Percentiles rank a stretch among this genome's conserved stretches.
Conservation (phyloP, 495 filamentous ascomycete species). For the Tuber microsphaerosporum region DNA sequence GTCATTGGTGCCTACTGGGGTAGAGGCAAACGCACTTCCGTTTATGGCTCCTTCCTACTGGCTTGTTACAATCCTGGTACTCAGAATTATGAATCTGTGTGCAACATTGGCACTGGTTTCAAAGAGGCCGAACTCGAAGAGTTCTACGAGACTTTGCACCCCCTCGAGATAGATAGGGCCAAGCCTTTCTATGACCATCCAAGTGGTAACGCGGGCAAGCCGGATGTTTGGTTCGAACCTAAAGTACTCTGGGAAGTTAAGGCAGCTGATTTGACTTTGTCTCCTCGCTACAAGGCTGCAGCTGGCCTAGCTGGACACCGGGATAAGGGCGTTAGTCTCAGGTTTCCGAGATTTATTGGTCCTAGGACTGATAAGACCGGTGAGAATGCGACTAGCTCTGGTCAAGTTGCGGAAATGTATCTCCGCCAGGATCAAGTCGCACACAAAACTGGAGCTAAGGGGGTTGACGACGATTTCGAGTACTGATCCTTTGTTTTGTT, state of each 20-base stretch:
- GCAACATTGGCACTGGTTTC: slow-evolving; percentile 97
- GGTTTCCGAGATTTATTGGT: slow-evolving; percentile 89
- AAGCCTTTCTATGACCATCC: slow-evolving; percentile 93
- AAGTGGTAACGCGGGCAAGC: slow-evolving; percentile 76
- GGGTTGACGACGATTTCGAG: slow-evolving; percentile 96
- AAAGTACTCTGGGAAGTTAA: slow-evolving; percentile 95
- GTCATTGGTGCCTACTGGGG: slow-evolving; percentile 92
- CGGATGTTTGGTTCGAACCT: slow-evolving; percentile 97
- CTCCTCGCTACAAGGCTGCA: slow-evolving; percentile 82
- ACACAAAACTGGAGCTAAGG: slow-evolving; percentile 60
- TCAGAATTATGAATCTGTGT: slow-evolving; percentile 85
- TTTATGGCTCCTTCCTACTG: slow-evolving; percentile 90
- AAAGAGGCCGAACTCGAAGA: slow-evolving; percentile 79
- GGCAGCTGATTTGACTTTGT: slow-evolving; percentile 87
- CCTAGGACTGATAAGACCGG: slow-evolving; percentile 87
- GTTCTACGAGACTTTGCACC: slow-evolving; percentile 62
- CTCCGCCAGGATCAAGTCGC: slow-evolving; percentile 79
- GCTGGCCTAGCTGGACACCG: slow-evolving; percentile 59
- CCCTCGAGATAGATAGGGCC: slow-evolving; percentile 71
- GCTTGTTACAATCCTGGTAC: slow-evolving; percentile 78
- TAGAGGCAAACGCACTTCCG: slow-evolving; percentile 86
- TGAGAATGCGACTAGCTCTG: slow-evolving; percentile 75
- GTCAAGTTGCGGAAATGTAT: slow-evolving; percentile 94
- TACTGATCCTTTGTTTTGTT: slow-evolving; percentile 52
- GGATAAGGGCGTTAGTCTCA: slow-evolving; percentile 70